Evolutionary conservation across 2,329 filamentous ascomycete genomes (phyloP), one percentile per base, ranked within the genome.

Genomic region (Septoria petroselini): DNA sequence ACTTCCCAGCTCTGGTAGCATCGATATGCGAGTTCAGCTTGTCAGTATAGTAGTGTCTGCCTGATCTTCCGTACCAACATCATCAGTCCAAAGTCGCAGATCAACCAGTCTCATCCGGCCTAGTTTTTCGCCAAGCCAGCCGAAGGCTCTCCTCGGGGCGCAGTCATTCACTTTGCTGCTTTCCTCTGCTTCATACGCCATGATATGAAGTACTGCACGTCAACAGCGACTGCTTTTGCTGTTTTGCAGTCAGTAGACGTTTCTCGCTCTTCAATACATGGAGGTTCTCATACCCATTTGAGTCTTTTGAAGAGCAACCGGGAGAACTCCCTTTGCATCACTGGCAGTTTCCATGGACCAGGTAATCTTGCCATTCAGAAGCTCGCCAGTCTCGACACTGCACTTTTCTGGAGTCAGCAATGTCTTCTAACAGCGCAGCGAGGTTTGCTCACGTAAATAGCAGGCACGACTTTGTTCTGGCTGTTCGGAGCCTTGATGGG

Each of bases 271-370:
- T n/a, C 7, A 3, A 19, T 29, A n/a, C 25, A 15, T 11, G 30
- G 25, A 17, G 7, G 7, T 31, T 25, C 33, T 15, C 41, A 21
- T 30, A 43, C 41, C 33, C 43, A 87, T 73, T 3, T 78, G 80
- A 64, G 79, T 61, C 54, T 80, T 82, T 72, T 90, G 86, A 58
- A 85, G 65, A 73, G 76, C 82, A 64, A 76, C 72, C 0, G 87
- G 87, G 48, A 91, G 62, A 21, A 76, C 67, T 0, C 87, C 87
- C 46, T 76, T 76, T 0, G 86, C 86, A 65, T 91, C 80, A 52
- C 82, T 85, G 8, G 83, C 79, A 7, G 86, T 91, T 7, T 81
- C 85, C 85, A 91, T 91, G 50, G 84, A 73, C 87, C 87, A 93
- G 67, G 85, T 82, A 39, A 87, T 74, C 4, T 68, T 64, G 21